Evolutionary conservation across 495 filamentous ascomycete species (phyloP).

Genomic region (Staphylotrichum tortipilum): DNA sequence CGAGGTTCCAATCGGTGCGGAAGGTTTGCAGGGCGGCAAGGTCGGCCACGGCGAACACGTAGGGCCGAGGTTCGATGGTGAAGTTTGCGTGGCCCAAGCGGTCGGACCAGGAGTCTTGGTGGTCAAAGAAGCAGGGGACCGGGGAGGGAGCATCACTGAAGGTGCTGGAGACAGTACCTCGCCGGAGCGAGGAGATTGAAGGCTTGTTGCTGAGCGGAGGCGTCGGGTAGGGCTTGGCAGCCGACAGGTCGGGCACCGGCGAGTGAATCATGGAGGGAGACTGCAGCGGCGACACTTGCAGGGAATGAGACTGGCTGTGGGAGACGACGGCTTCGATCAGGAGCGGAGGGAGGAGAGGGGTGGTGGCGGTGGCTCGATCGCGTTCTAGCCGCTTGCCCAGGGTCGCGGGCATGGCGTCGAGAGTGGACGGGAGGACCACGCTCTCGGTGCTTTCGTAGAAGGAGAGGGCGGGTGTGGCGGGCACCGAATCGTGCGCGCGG

Average conservation of each 20-base stretch:
- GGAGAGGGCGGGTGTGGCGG: conserved; percentile 58
- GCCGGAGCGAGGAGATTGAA: conserved; percentile 66
- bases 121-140: conserved; percentile 53
- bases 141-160: conserved; percentile 31
- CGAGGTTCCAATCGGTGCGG: conserved; percentile 70
- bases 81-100: conserved; percentile 88
- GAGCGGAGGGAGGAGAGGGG: conserved; percentile 74
- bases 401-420: conserved; percentile 53
- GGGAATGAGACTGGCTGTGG: conserved; percentile 26
- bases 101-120: conserved; percentile 70
- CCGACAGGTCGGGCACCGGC: conserved; percentile 17
- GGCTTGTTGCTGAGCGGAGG: conserved; percentile 74
- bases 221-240: conserved; percentile 45
- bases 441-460: conserved; percentile 54
- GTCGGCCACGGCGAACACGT: conserved; percentile 51
- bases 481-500: conserved; percentile 47
- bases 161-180: conserved; percentile 26
- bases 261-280: conserved; percentile 55
- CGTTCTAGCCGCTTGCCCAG: conserved; percentile 43
- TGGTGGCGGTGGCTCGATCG: conserved; percentile 58
- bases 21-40: conserved; percentile 56
- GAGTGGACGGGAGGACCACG: conserved; percentile 33
- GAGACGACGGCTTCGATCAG: conserved; percentile 43
- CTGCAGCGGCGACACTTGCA: conserved; percentile 68
- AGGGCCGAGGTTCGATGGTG: conserved; percentile 75